Evolutionary conservation across 202 grass and related monocot genomes (phyloP).

Genomic region (Miscanthus sacchariflorus): DNA sequence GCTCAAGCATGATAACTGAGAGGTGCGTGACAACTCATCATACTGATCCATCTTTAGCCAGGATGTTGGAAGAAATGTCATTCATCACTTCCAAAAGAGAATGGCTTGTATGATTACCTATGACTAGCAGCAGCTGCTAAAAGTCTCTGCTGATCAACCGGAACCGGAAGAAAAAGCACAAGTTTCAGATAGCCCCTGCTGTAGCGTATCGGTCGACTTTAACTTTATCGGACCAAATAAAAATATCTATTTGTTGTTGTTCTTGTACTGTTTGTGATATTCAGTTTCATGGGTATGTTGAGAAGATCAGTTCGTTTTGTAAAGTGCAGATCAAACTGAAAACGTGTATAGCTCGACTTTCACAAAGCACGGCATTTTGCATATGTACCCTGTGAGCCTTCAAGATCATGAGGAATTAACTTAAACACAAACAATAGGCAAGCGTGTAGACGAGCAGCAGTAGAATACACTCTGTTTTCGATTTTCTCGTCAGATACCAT

Average conservation of each 20-base stretch:
- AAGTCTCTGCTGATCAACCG: neutral
- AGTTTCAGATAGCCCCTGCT: neutral
- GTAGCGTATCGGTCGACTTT: neutral
- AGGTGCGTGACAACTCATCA: conserved; percentile 30
- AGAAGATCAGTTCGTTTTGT: neutral
- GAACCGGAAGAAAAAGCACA: neutral
- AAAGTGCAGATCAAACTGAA: neutral
- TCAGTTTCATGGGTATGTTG: neutral
- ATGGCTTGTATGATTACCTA: neutral
- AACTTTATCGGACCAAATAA: neutral
- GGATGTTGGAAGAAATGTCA: neutral
- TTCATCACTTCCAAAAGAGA: neutral
- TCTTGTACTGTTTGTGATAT: neutral
- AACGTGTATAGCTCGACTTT: neutral
- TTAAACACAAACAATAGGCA: neutral
- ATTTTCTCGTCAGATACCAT: conserved; percentile 26
- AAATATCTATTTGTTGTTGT: neutral
- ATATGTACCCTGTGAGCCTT: neutral
- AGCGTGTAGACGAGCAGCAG: neutral
- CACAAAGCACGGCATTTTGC: neutral
- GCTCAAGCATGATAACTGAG: conserved; percentile 7
- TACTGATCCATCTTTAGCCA: conserved; percentile 16
- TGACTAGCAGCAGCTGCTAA: neutral
- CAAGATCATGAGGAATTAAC: neutral
- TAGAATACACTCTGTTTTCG: neutral